A percentile compares a stretch with the other conserved stretches of the same genome.
These are phyloP conservation scores for Cladophialophora carrionii DNA, from an alignment of 2,329 filamentous ascomycete genomes.

Conservation along the genomic window DNA sequence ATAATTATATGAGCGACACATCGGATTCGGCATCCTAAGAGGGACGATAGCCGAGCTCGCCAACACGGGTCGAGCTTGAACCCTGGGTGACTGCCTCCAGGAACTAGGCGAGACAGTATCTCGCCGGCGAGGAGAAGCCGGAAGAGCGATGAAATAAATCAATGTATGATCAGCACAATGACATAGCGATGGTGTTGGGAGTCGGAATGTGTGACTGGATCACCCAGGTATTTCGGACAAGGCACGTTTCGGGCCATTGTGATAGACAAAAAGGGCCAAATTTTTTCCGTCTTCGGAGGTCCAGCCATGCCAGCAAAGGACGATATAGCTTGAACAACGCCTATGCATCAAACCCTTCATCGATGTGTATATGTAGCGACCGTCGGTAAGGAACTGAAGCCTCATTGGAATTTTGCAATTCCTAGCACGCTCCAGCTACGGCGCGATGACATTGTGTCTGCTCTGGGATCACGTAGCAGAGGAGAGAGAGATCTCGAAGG, in stretches of 20 bases:
- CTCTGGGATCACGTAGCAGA: slow-evolving; percentile 67
- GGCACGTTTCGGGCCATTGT: slow-evolving; percentile 4
- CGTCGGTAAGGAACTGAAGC: slow-evolving; percentile 69
- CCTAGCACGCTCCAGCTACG: slow-evolving; percentile 69
- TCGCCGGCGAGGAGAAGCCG: slow-evolving; percentile 61
- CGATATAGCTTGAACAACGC: neutral
- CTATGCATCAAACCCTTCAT: neutral
- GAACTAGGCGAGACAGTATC: slow-evolving; percentile 83
- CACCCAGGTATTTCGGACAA: neutral
- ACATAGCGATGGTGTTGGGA: slow-evolving; percentile 33
- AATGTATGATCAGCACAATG: slow-evolving; percentile 30
- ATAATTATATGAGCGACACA: slow-evolving; percentile 24
- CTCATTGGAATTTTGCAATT: slow-evolving; percentile 53
- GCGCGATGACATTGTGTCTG: slow-evolving; percentile 47
- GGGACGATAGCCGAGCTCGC: slow-evolving; percentile 49
- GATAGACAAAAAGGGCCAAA: slow-evolving; percentile 2
- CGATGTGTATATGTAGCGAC: slow-evolving; percentile 58
- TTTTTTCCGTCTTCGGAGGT: neutral
- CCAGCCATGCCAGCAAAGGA: neutral
- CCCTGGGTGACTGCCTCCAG: slow-evolving; percentile 68
- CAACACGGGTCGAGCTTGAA: slow-evolving; percentile 16
- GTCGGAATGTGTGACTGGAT: slow-evolving; percentile 14
- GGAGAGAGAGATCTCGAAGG: slow-evolving; percentile 56
- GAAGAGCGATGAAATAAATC: slow-evolving; percentile 35
- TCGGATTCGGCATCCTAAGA: slow-evolving; percentile 42